Base-by-base conservation (phyloP, 352 stramenopile genomes). In the Phytophthora tubulina region DNA sequence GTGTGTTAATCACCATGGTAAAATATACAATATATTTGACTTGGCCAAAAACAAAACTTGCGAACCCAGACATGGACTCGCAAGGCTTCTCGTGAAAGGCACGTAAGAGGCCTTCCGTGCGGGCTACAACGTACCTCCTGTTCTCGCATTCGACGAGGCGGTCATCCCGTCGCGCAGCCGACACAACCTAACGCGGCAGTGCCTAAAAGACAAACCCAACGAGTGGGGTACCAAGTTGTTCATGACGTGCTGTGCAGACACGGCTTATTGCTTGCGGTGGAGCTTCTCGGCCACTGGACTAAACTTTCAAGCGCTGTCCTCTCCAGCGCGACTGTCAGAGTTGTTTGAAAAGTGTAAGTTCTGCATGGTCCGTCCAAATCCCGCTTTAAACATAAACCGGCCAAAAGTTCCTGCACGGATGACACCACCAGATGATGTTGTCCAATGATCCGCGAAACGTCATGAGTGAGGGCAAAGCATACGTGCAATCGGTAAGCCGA, bases 331-430 rank as follows among this genome's bases (percentile, higher is more conserved):
- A 2, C 32, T 3, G 39, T 63, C 44, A 1, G 45, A 1, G 27
- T 57, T 68, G 41, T 63, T 6, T 3, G 59, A 73, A 15, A 74
- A 74, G 38, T 74, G 59, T 6, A 70, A 13, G 45, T 74, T 73
- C 49, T 67, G 54, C 41, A 67, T 63, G 11, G 63, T 60, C 11
- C 21, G 38, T 0, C 49, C 52, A 39, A 74, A 70, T 5, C 52
- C 44, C 4, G 15, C 35, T 31, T 63, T 63, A 0, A 51, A 31
- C 67, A 74, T 70, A 53, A 62, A 66, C 21, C 59, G 58, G 11
- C 52, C 46, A 14, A 74, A 74, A 6, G 67, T 70, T 8, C 59
- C 58, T 13, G 42, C 14, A 45, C 59, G 49, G 13, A 70, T 53
- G 35, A 59, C 57, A 35, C 64, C 55, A 5, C 45, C 17, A 4